Percentiles rank a stretch among this genome's conserved stretches.
These are phyloP conservation scores for Cornus suecica DNA, from an alignment of 148 eudicot species.

Conservation along the genomic window DNA sequence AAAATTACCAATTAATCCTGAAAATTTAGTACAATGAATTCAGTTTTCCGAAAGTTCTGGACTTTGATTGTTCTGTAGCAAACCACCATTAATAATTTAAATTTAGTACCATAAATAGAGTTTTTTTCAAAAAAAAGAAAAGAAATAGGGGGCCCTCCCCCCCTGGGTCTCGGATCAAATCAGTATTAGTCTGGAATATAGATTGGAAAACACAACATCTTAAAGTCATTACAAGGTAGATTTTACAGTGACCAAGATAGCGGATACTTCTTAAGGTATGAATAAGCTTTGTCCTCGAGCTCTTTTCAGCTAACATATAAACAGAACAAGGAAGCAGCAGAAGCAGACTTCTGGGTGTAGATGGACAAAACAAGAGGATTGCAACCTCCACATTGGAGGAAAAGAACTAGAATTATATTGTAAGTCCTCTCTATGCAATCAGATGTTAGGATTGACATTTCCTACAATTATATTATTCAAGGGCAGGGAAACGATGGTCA, in stretches of 20 bases:
- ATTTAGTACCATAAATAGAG: no score
- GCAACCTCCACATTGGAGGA: neutral
- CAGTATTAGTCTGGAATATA: no score
- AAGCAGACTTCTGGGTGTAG: neutral
- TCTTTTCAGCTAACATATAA: neutral
- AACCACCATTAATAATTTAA: no score
- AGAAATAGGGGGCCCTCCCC: no score
- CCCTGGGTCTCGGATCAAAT: no score
- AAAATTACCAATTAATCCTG: no score
- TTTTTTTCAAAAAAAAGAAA: no score
- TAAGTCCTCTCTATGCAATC: neutral
- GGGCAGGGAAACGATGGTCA: neutral
- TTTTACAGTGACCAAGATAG: neutral
- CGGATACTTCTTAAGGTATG: neutral
- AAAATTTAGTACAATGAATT: no score
- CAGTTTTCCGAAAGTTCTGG: no score
- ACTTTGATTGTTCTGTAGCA: no score
- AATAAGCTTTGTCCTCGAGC: neutral
- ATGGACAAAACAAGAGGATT: neutral
- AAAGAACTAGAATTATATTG: neutral
- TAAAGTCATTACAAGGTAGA: neutral
- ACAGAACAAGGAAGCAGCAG: neutral
- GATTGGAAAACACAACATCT: neutral
- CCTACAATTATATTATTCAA: neutral
- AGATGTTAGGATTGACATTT: neutral